A percentile compares a stretch with the other conserved stretches of the same genome.
Conservation (phyloP, 768 basidiomycete species). For the Lyophyllum decastes region DNA sequence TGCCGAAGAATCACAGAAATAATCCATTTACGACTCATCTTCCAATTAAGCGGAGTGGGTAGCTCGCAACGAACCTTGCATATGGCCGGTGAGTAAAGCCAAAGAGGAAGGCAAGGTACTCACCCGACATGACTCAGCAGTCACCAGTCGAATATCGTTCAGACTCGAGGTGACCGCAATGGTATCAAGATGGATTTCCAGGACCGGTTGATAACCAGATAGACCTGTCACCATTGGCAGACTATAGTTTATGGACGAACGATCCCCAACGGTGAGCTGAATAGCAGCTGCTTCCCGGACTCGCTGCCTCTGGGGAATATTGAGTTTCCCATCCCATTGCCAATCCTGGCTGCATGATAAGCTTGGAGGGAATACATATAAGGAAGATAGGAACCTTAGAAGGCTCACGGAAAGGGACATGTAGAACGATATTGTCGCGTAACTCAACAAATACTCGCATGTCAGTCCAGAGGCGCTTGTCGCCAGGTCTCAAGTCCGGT, state of each 20-base stretch:
- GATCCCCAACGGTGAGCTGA: slow-evolving; percentile 72
- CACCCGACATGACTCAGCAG: slow-evolving; percentile 80
- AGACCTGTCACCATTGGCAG: slow-evolving; percentile 78
- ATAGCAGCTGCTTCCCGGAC: slow-evolving; percentile 72
- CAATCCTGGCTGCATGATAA: slow-evolving; percentile 61
- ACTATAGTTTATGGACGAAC: slow-evolving; percentile 83
- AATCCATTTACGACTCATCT: slow-evolving; percentile 76
- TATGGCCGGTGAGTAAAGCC: not conserved
- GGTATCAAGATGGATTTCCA: slow-evolving; percentile 83
- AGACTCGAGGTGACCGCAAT: slow-evolving; percentile 81
- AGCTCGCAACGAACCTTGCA: slow-evolving; percentile 68
- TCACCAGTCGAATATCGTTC: slow-evolving; percentile 81
- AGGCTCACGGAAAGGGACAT: slow-evolving; percentile 88
- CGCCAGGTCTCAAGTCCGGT: slow-evolving; percentile 66
- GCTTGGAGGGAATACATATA: slow-evolving; percentile 2
- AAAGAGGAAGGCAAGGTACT: slow-evolving; percentile 6
- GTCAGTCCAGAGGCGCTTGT: slow-evolving; percentile 80
- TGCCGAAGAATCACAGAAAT: slow-evolving; percentile 72
- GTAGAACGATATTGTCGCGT: slow-evolving; percentile 70
- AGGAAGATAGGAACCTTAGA: slow-evolving; percentile 63
- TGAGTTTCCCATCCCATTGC: slow-evolving; percentile 78
- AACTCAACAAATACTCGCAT: slow-evolving; percentile 84
- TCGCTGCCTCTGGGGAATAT: slow-evolving; percentile 48
- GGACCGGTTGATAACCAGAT: slow-evolving; percentile 74
- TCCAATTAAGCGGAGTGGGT: slow-evolving; percentile 83